Base-by-base conservation (phyloP, 345 rosid species). In the Euphorbia tirucalli region DNA sequence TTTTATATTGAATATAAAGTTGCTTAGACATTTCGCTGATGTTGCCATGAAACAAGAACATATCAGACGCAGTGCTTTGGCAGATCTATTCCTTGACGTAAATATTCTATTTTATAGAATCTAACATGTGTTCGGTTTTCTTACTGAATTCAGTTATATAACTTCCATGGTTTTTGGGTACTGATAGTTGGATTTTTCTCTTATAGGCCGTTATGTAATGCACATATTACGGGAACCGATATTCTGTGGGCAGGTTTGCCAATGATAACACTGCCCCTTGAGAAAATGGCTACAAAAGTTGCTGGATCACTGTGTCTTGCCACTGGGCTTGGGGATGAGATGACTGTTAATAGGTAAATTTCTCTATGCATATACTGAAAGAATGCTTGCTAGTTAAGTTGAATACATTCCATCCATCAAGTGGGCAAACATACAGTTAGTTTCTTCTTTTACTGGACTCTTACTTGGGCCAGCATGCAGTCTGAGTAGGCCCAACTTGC, bases 241-340 rank as follows among this genome's bases (percentile, higher is more conserved):
- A 83, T 96, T 11, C 74, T 96, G 22, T 96, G 99, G 99, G 99
- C 99, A 63, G 99, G 99, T 72, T 88, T 93, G 52, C 98, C 99
- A 2, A 93, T 96, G 93, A 87, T 96, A 78, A 96, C 98, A n/a
- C 74, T 85, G 60, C 99, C 99, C 3, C 97, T 91, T n/a, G 96
- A 96, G 81, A 95, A 93, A 80, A 96, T 96, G 99, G 99, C 98
- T 48, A 93, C 99, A 18, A 84, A 98, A 76, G 99, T 96, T 66
- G 98, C 99, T 79, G 99, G 99, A 61, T 96, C 99, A 24, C 88
- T 96, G 43, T 96, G 98, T 76, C 86, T 87, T 48, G 97, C 99
- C 58, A 93, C 99, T 72, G 99, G 99, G 27, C 84, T 96, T 24
- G 99, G 98, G 55, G 98, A 91, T 9, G 99, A 93, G 83, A 96